These are phyloP conservation scores for Sporothrix protearum DNA, from an alignment of 2,329 filamentous ascomycete genomes.

Conservation along the genomic window DNA sequence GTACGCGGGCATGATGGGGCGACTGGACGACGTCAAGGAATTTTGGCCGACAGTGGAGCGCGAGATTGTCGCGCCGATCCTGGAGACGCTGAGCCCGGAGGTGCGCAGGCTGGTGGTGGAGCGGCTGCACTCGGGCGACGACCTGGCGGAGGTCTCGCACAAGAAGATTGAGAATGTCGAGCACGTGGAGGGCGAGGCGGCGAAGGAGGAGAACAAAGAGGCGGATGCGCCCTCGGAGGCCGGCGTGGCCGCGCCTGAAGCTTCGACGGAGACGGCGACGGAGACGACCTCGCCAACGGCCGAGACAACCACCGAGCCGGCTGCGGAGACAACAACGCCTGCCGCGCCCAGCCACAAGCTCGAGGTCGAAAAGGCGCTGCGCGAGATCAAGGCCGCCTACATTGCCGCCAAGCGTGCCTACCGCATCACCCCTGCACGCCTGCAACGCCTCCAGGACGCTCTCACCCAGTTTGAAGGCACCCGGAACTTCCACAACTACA, in stretches of 20 bases:
- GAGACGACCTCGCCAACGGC: neutral
- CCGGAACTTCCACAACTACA: constrained; percentile 96
- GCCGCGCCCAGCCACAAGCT: constrained; percentile 26
- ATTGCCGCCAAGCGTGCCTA: constrained; percentile 79
- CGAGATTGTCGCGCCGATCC: constrained; percentile 69
- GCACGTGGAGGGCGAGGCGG: constrained; percentile 19
- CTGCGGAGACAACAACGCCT: constrained; percentile 33
- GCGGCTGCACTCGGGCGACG: constrained; percentile 50
- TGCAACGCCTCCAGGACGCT: constrained; percentile 70
- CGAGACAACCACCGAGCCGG: neutral
- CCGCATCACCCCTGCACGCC: constrained; percentile 68
- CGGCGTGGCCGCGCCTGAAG: no score
- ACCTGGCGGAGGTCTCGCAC: constrained; percentile 23
- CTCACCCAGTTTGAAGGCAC: constrained; percentile 78
- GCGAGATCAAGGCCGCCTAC: constrained; percentile 76
- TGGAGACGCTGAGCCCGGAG: constrained; percentile 60
- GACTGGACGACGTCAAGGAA: constrained; percentile 71
- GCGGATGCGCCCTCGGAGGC: no score
- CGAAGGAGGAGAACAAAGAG: neutral
- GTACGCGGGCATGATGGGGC: constrained; percentile 61
- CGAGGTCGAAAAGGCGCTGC: constrained; percentile 61
- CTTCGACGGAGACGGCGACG: neutral
- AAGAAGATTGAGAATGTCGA: constrained; percentile 26
- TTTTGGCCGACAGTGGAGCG: constrained; percentile 86
- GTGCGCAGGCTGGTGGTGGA: constrained; percentile 61